These are phyloP conservation scores for Ramaria rubella DNA, from an alignment of 768 basidiomycete species.

Conservation along the genomic window DNA sequence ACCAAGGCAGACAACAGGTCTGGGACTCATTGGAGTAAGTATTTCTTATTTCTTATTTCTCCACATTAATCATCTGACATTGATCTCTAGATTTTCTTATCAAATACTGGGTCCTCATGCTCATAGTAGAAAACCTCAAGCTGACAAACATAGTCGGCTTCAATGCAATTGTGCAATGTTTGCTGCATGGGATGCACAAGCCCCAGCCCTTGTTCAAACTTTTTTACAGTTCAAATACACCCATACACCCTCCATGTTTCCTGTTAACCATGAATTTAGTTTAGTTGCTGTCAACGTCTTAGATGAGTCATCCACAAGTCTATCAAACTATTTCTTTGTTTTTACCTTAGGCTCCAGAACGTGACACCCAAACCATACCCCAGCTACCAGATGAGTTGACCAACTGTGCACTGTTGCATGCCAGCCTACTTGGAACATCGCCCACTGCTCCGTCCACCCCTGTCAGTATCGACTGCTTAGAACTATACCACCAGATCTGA, in stretches of 20 bases:
- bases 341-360: background rate
- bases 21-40: background rate
- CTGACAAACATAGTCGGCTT: too few species aligned
- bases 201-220: background rate
- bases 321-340: background rate
- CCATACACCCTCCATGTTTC: background rate
- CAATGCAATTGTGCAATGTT: background rate
- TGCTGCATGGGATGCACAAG: background rate
- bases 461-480: background rate
- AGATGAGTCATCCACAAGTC: background rate
- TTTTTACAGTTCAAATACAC: background rate
- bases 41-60: background rate
- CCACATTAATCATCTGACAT: background rate
- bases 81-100: background rate
- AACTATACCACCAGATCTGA: slow-evolving; percentile 21
- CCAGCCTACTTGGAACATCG: background rate
- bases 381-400: background rate
- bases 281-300: background rate
- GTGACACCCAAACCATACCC: background rate
- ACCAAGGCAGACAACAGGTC: background rate
- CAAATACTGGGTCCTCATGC: background rate
- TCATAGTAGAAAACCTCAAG: background rate
- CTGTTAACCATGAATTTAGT: background rate
- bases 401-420: background rate
- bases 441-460: background rate